Evolutionary conservation across 2,329 filamentous ascomycete genomes (phyloP).

Genomic region (Pseudogymnoascus sp.): DNA sequence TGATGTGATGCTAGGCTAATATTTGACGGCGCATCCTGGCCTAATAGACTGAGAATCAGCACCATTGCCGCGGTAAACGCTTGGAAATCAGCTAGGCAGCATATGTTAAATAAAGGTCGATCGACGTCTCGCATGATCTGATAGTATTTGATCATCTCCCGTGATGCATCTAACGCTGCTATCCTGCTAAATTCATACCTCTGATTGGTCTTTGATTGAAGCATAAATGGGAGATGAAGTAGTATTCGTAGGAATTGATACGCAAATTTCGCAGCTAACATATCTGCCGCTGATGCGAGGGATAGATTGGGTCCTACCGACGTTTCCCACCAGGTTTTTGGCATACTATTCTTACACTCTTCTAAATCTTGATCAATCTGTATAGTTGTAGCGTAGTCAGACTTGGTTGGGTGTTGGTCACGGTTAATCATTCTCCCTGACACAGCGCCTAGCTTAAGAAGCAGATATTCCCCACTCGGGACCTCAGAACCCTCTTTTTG

Average conservation of each 20-base stretch:
- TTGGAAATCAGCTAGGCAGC: slow-evolving; percentile 43
- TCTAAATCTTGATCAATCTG: slow-evolving; percentile 37
- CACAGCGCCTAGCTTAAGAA: slow-evolving; percentile 18
- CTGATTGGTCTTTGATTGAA: slow-evolving; percentile 32
- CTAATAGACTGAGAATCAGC: slow-evolving; percentile 36
- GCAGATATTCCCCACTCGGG: not conserved
- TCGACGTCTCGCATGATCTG: slow-evolving; percentile 28
- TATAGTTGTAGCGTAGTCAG: slow-evolving; percentile 34
- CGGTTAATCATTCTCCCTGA: slow-evolving; percentile 35
- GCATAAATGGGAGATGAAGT: slow-evolving; percentile 42
- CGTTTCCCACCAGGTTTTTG: slow-evolving; percentile 28
- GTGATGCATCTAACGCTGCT: slow-evolving; percentile 35
- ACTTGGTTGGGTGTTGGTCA: slow-evolving; percentile 32
- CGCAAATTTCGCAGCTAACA: slow-evolving; percentile 34
- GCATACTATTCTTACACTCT: slow-evolving; percentile 27
- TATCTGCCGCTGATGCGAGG: slow-evolving; percentile 27
- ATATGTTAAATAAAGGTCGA: slow-evolving; percentile 31
- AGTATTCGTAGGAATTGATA: slow-evolving; percentile 34
- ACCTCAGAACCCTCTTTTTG: not conserved
- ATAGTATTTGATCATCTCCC: slow-evolving; percentile 36
- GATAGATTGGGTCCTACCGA: slow-evolving; percentile 20
- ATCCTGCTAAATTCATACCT: slow-evolving; percentile 34
- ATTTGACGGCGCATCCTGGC: not conserved
- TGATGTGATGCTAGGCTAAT: slow-evolving; percentile 23
- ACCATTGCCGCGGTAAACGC: slow-evolving; percentile 41